These are phyloP conservation scores for Neurospora sp. DNA, from an alignment of 495 filamentous ascomycete species.

Conservation along the genomic window DNA sequence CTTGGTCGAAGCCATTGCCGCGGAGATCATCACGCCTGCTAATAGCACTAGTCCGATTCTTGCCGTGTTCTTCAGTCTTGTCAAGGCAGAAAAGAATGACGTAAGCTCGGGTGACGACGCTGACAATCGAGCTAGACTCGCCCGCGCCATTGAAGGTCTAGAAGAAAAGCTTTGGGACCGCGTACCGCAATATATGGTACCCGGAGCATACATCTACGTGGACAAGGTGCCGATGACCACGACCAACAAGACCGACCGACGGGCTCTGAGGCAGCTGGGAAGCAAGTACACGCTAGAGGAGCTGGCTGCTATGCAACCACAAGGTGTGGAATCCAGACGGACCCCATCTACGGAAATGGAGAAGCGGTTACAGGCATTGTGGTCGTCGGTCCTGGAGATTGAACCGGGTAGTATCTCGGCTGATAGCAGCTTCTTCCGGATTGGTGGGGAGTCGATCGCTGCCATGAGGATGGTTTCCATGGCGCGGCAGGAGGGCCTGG, in stretches of 20 bases:
- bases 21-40: neutral
- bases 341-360: conserved; percentile 13
- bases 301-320: neutral
- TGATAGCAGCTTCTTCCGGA: conserved; percentile 51
- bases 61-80: conserved; percentile 6
- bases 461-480: conserved; percentile 59
- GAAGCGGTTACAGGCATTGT: conserved; percentile 20
- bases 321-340: neutral
- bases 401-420: conserved; percentile 28
- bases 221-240: conserved; percentile 38
- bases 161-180: neutral
- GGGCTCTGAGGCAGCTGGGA: neutral
- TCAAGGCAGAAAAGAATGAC: neutral
- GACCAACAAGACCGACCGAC: conserved; percentile 43
- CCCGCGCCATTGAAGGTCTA: neutral
- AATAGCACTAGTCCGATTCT: neutral
- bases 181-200: conserved; percentile 43
- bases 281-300: neutral
- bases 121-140: neutral
- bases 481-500: conserved; percentile 37
- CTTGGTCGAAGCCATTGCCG: neutral
- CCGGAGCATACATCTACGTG: conserved; percentile 40
- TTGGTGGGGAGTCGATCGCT: conserved; percentile 61
- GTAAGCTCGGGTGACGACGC: neutral
- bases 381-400: conserved; percentile 19